phyloP scores from a whole-genome alignment of 345 rosid genomes.

The Syzygium aromaticum region DNA sequence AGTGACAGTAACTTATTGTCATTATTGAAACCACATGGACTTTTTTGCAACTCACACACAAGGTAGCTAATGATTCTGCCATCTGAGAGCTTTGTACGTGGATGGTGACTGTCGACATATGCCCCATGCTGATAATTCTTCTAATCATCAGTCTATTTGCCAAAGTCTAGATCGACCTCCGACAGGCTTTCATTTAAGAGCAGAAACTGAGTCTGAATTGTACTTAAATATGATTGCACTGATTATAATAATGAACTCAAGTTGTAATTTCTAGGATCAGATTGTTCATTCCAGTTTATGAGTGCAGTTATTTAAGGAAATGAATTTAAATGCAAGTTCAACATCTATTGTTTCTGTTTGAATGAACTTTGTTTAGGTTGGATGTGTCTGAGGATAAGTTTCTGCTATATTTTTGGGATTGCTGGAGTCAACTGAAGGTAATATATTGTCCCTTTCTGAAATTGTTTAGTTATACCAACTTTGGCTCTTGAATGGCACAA shows the following conservation, averaged over 20 bases:
- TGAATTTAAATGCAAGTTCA: background rate
- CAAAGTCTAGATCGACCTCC: background rate
- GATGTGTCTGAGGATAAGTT: constrained; percentile 83
- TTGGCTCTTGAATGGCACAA: background rate
- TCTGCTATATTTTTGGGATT: constrained; percentile 76
- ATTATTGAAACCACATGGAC: background rate
- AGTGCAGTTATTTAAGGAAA: background rate
- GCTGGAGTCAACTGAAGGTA: constrained; percentile 75
- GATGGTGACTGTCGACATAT: background rate
- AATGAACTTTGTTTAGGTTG: constrained; percentile 37
- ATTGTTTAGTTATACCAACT: background rate
- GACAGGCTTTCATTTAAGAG: background rate
- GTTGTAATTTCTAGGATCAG: background rate
- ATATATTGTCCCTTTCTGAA: background rate
- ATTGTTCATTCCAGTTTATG: background rate
- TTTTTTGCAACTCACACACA: background rate
- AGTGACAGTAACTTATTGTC: background rate
- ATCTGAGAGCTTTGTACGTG: background rate
- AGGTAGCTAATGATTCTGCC: background rate
- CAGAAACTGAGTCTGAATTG: background rate
- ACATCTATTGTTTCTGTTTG: background rate
- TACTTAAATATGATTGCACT: background rate
- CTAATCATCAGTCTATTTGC: background rate
- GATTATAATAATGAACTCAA: background rate
- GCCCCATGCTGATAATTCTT: background rate